Base-by-base conservation (phyloP, 352 stramenopile genomes). In the Pythium scleroteichum region DNA sequence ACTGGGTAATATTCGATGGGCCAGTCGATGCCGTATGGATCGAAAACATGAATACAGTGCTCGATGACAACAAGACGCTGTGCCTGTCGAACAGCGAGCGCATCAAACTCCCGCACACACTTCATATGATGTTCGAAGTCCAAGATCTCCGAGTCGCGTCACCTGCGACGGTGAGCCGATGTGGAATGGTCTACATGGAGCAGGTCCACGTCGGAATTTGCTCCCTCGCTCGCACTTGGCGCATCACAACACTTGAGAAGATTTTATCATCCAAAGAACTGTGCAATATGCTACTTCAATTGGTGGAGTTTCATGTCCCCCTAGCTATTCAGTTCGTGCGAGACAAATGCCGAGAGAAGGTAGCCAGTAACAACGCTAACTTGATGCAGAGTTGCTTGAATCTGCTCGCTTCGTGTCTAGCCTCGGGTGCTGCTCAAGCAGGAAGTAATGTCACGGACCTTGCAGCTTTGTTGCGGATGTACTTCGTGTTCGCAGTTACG, bases 111-210 rank as follows among this genome's bases (percentile, higher is more conserved):
- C 85, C 85, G 10, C 71, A 86, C 44, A 92, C 83, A 14, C 66
- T 97, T 38, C 88, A 96, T 47, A 97, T 97, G 90, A 94, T 97
- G 79, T 97, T 97, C 62, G 90, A 97, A 59, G 90, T 97, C 5
- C 85, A 96, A 58, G 90, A 97, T 56, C 71, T 97, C 10, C 81
- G 84, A 7, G 86, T 96, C 1, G 90, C 90, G 4, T 96, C 89
- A 0, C 90, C 90, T 0, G 90, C 88, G 13, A 97, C 90, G 3
- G 87, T 97, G 27, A 94, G 79, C 58, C 85, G 90, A 2, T 96
- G 87, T 41, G 90, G 90, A 22, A 97, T 97, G 85, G 85, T 97
- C 4, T 97, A 97, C 60, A 97, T 97, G 87, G 87, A 95, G 53
- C 87, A 96, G 66, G 82, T 96, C 16, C 87, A 96, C 27, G 82